A percentile compares a stretch with the other conserved stretches of the same genome.
Conservation (phyloP, 192 early-diverging fungal species). For the Blastocladiella britannica region DNA sequence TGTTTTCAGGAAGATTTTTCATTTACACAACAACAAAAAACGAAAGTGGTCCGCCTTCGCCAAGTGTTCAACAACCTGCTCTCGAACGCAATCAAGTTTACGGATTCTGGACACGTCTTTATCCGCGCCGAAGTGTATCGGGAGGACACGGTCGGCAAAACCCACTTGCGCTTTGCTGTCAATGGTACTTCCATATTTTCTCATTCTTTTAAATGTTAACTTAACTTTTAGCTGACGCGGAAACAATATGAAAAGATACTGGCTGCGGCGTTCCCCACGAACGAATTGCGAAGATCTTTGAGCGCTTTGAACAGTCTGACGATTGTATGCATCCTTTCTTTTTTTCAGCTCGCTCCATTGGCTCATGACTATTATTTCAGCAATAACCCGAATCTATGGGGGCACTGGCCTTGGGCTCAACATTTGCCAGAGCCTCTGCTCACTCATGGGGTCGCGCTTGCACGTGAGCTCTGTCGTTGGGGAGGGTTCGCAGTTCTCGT, state of each 20-base stretch:
- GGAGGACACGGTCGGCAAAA: too few relatives aligned
- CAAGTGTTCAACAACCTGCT: conserved; percentile 1
- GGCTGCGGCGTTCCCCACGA: neutral
- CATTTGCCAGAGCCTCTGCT: neutral
- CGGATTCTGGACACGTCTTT: neutral
- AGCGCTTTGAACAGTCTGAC: conserved; percentile 2
- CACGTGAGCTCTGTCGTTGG: neutral
- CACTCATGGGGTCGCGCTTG: neutral
- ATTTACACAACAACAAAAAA: too few relatives aligned
- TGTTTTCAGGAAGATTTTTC: too few relatives aligned
- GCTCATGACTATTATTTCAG: too few relatives aligned
- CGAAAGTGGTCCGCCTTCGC: neutral
- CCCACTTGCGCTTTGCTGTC: too few relatives aligned
- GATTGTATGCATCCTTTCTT: too few relatives aligned
- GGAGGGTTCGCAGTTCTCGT: neutral
- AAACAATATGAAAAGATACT: too few relatives aligned
- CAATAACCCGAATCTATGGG: conserved; percentile 3
- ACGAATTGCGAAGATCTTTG: neutral
- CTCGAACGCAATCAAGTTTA: conserved; percentile 2
- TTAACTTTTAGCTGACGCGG: too few relatives aligned
- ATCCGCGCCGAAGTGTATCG: too few relatives aligned
- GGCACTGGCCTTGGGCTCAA: neutral
- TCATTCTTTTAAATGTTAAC: too few relatives aligned
- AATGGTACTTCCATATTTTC: too few relatives aligned
- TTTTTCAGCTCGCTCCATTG: too few relatives aligned